A percentile compares a stretch with the other conserved stretches of the same genome.
phyloP scores from a whole-genome alignment of 305 asterid species.

The Fraxinus greggii region DNA sequence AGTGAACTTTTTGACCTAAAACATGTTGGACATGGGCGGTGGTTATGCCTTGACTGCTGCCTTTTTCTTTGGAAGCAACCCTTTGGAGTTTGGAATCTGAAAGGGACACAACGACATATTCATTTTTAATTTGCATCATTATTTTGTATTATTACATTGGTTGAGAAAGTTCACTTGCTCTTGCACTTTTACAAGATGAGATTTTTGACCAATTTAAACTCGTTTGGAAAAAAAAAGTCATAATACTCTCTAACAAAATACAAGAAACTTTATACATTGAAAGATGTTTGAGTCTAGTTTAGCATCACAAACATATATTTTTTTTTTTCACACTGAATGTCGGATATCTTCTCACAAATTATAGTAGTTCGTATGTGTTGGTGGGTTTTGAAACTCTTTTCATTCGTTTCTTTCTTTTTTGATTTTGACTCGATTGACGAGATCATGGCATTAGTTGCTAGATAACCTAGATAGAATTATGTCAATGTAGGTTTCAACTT shows the following conservation, averaged over 20 bases:
- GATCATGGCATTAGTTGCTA: not conserved
- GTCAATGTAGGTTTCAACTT: not conserved
- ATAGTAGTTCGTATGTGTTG: not conserved
- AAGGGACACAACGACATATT: not conserved
- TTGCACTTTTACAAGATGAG: not conserved
- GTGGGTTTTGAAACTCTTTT: not conserved
- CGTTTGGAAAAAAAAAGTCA: not conserved
- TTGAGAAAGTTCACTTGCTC: not conserved
- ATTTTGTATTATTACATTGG: conserved; percentile 14
- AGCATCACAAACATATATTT: not conserved
- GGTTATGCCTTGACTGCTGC: conserved; percentile 31
- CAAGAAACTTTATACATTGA: not conserved
- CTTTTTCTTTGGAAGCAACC: conserved; percentile 31
- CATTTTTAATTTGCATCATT: not conserved
- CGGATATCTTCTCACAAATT: not conserved
- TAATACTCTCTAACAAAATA: not conserved
- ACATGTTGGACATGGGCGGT: conserved; percentile 29
- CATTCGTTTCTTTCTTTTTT: not conserved
- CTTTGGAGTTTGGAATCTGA: conserved; percentile 28
- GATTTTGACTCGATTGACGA: not conserved
- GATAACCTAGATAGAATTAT: not conserved
- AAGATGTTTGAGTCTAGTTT: not conserved
- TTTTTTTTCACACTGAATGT: not conserved
- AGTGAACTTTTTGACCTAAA: conserved; percentile 35
- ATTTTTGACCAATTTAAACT: not conserved